A percentile compares a stretch with the other conserved stretches of the same genome.
These are phyloP conservation scores for Porcisia deanei DNA, from an alignment of 208 protist genomes.

Conservation along the genomic window DNA sequence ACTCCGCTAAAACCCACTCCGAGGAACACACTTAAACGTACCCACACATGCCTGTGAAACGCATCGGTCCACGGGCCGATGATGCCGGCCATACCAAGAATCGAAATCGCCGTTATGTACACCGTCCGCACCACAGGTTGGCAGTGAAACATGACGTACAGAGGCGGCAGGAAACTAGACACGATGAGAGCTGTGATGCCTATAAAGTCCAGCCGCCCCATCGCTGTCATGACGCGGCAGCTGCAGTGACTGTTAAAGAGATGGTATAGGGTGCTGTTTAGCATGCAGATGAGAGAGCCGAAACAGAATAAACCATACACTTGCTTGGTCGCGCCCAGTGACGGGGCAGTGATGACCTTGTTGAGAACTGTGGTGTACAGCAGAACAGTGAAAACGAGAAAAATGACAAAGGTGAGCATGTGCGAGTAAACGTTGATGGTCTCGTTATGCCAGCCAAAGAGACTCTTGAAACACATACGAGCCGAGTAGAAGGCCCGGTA, in stretches of 20 bases:
- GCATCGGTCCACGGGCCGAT: constrained; percentile 72
- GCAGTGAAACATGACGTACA: constrained; percentile 80
- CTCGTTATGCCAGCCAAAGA: constrained; percentile 86
- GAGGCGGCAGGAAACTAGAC: constrained; percentile 82
- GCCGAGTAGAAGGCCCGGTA: constrained; percentile 80
- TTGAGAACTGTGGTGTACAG: constrained; percentile 45
- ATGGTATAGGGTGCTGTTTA: constrained; percentile 78
- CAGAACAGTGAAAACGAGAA: constrained; percentile 53
- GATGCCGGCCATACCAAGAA: constrained; percentile 64
- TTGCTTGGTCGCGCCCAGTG: constrained; percentile 24
- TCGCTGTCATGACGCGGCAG: constrained; percentile 48
- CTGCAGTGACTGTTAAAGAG: constrained; percentile 61
- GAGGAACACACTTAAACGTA: constrained; percentile 69
- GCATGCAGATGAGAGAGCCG: constrained; percentile 69
- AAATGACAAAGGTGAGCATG: constrained; percentile 62
- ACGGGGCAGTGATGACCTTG: constrained; percentile 22
- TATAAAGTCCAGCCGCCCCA: constrained; percentile 81
- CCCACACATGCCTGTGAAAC: constrained; percentile 41
- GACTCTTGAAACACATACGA: constrained; percentile 53
- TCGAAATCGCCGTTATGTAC: constrained; percentile 66
- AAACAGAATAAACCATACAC: constrained; percentile 81
- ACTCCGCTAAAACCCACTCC: constrained; percentile 64
- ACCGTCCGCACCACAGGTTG: constrained; percentile 48
- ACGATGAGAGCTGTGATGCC: constrained; percentile 85
- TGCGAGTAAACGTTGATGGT: constrained; percentile 89